Base-by-base conservation (phyloP, 371 early-diverging fungal species). In the Actinomortierella wolfii region DNA sequence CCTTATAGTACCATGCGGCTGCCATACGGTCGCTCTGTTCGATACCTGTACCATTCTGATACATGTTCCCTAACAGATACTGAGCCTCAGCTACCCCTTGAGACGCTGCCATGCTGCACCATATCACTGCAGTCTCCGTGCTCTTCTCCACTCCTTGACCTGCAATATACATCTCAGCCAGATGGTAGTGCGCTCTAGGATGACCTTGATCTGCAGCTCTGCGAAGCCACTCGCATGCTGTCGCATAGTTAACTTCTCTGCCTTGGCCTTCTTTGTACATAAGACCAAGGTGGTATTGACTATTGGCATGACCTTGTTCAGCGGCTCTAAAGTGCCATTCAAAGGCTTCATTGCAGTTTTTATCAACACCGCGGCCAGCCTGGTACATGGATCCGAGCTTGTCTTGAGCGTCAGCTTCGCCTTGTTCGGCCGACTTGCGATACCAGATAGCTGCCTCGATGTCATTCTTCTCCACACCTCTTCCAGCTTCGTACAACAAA, bases 201-300 rank as follows among this genome's bases (percentile, higher is more conserved):
- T 92, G 91, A 29, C 92, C 94, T 46, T 79, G 80, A 25, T 78
- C 71, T 7, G 91, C 88, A 0, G 89, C 82, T 11, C 79, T 78
- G 23, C 67, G 54, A 65, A 89, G 91, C 87, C 87, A 90, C 61
- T 82, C 65, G 28, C 92, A 83, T 3, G 94, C 94, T 62, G 83
- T 79, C 13, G 67, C 52, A 2, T 86, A 80, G 61, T 92, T 82
- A 59, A 79, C 82, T 6, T 71, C 66, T 0, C 86, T 77, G 28
- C 94, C 94, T 48, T 93, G 86, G 17, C 94, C 95, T 52, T 91
- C 89, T 70, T 93, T 90, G 77, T 88, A 92, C 59, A 88, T 90
- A 64, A 89, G 86, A 1, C 92, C 94, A 17, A 92, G 79, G 62
- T 89, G 89, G 74, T 90, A 86, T 68, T 91, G 89, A 39, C 92